A percentile compares a stretch with the other conserved stretches of the same genome.
Evolutionary conservation across 495 filamentous ascomycete genomes (phyloP).

Genomic region (Jackrogersella minutella): DNA sequence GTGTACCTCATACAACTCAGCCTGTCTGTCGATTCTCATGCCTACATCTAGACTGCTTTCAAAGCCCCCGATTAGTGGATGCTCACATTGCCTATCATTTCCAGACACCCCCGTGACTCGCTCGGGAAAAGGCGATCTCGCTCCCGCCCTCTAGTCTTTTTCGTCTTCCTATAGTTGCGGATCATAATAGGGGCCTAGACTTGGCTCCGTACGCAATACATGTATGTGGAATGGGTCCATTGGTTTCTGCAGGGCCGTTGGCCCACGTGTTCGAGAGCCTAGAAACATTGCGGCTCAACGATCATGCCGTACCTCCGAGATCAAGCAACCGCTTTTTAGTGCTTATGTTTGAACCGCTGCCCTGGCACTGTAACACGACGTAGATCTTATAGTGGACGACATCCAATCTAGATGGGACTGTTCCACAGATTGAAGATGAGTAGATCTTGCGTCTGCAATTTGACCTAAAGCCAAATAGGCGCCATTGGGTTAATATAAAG

Average conservation of each 20-base stretch:
- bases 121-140: not conserved
- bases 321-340: slow-evolving; percentile 21
- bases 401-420: slow-evolving; percentile 36
- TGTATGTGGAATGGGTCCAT: not conserved
- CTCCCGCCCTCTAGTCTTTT: not conserved
- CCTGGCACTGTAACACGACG: slow-evolving; percentile 21
- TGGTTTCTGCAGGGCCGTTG: not conserved
- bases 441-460: not conserved
- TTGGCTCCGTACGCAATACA: not conserved
- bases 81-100: not conserved
- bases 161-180: slow-evolving; percentile 1
- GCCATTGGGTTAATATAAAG: slow-evolving; percentile 16
- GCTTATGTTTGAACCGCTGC: slow-evolving; percentile 19
- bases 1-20: not conserved
- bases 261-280: slow-evolving; percentile 22
- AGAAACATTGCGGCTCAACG: slow-evolving; percentile 18
- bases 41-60: not conserved
- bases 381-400: slow-evolving; percentile 13
- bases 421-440: slow-evolving; percentile 22
- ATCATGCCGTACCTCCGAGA: slow-evolving; percentile 6
- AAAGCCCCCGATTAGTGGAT: not conserved
- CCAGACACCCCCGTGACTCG: not conserved
- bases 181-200: slow-evolving; percentile 15
- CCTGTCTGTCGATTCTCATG: not conserved
- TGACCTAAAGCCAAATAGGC: not conserved